phyloP scores from a whole-genome alignment of 495 filamentous ascomycete species.

The Aspergillus indologenus region DNA sequence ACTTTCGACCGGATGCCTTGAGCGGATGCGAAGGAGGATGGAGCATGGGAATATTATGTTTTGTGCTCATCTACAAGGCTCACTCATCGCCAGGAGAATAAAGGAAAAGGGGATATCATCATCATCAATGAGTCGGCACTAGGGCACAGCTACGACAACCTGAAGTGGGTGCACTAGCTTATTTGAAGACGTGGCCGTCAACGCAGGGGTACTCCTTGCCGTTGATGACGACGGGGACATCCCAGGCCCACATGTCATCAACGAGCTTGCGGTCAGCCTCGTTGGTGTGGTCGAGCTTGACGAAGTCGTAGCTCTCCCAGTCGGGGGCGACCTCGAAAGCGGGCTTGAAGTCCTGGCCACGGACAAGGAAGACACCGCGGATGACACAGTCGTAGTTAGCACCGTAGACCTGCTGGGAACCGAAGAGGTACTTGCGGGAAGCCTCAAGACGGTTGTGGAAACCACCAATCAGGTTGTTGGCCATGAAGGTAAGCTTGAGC shows the following conservation, averaged over 20 bases:
- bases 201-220: conserved; percentile 78
- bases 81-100: conserved; percentile 9
- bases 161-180: conserved; percentile 41
- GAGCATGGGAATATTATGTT: background rate
- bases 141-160: conserved; percentile 10
- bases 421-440: conserved; percentile 98
- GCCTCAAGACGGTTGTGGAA: conserved; percentile 97
- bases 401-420: conserved; percentile 85
- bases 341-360: conserved; percentile 79
- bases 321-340: conserved; percentile 97
- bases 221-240: conserved; percentile 70
- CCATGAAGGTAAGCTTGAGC: conserved; percentile 96
- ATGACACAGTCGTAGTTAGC: conserved; percentile 82
- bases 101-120: conserved; percentile 22
- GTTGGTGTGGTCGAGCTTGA: conserved; percentile 86
- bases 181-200: conserved; percentile 99
- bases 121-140: conserved; percentile 13
- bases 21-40: background rate
- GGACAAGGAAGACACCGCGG: conserved; percentile 87
- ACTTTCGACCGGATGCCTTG: background rate
- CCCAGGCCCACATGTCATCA: conserved; percentile 85
- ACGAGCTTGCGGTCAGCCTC: conserved; percentile 78
- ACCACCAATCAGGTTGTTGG: conserved; percentile 92
- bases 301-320: conserved; percentile 94
- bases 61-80: conserved; percentile 12